Base-by-base conservation (phyloP, 2,329 filamentous ascomycete species). In the Sclerotinia sclerotiorum region DNA sequence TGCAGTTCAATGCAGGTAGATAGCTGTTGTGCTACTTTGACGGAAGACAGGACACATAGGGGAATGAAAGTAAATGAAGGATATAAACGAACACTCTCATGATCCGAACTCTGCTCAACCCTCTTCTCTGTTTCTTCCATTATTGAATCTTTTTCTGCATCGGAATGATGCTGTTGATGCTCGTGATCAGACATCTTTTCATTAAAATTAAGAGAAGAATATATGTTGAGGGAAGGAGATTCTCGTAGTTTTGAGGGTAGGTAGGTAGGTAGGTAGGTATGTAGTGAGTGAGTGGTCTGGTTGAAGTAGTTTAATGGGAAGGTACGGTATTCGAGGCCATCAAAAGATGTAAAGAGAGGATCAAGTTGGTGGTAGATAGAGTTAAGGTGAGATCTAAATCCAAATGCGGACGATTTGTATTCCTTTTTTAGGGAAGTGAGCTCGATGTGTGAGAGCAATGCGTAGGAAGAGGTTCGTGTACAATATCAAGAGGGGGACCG, bases 21-120 rank as follows among this genome's bases (percentile, higher is more conserved):
- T 42, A 69, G 56, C 35, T 56, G 70, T 72, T 60, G 69, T 74
- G 70, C 72, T 66, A 72, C 71, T n/a, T 24, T 48, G 72, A 73
- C 21, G 19, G 32, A 51, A 39, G 60, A 52, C 42, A 66, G 56
- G 54, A 58, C 17, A 49, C 65, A 57, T 48, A 52, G 49, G 54
- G 39, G 61, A 58, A 48, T 62, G 32, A 13, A 61, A 54, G 56
- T 35, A 67, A 46, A 54, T 52, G 35, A 62, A 60, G 32, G n/a
- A 51, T 27, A 39, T 62, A 51, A 62, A 65, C 62, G 51, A 69
- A 75, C 72, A 70, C 68, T 72, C 35, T 74, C 72, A 24, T 66
- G 65, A 58, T 74, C 72, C 51, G 72, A 72, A 52, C 56, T 68
- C 5, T 70, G 57, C 60, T 69, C 24, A 69, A 70, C 11, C 62